phyloP scores from a whole-genome alignment of 2,329 filamentous ascomycete genomes.

The Microsporum canis region DNA sequence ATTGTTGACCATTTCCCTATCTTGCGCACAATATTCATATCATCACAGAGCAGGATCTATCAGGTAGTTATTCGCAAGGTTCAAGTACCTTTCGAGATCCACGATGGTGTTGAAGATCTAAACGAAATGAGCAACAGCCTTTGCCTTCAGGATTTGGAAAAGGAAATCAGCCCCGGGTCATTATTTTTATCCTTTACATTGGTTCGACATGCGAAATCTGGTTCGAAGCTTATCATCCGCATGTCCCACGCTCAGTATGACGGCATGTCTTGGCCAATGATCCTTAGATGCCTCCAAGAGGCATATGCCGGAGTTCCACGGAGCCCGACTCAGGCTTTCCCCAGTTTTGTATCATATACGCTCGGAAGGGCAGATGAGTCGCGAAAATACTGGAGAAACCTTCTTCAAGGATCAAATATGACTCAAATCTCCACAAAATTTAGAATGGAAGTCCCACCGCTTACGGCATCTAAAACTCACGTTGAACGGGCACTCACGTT shows the following conservation, averaged over 20 bases:
- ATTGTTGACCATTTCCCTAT: background rate
- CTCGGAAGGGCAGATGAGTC: background rate
- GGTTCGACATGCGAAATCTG: background rate
- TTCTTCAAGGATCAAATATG: slow-evolving; percentile 4
- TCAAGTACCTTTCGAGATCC: background rate
- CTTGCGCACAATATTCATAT: slow-evolving; percentile 7
- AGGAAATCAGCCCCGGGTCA: background rate
- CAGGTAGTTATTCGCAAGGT: background rate
- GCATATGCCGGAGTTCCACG: slow-evolving; percentile 30
- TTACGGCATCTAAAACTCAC: background rate
- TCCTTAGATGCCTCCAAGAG: slow-evolving; percentile 46
- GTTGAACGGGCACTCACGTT: background rate
- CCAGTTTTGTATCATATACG: slow-evolving; percentile 6
- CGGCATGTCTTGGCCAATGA: slow-evolving; percentile 47
- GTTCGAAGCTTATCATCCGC: slow-evolving; percentile 35
- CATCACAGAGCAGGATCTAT: background rate
- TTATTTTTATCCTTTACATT: background rate
- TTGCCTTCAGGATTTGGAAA: background rate
- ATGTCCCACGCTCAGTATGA: slow-evolving; percentile 55
- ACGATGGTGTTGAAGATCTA: slow-evolving; percentile 27
- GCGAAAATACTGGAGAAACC: slow-evolving; percentile 7
- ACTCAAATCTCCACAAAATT: slow-evolving; percentile 19
- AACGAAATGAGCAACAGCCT: slow-evolving; percentile 10
- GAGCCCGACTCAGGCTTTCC: slow-evolving; percentile 12
- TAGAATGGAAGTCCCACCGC: slow-evolving; percentile 12